Percentiles rank a stretch among this genome's conserved stretches.
Conservation (phyloP, 495 filamentous ascomycete species). For the Penicillium goetzii region DNA sequence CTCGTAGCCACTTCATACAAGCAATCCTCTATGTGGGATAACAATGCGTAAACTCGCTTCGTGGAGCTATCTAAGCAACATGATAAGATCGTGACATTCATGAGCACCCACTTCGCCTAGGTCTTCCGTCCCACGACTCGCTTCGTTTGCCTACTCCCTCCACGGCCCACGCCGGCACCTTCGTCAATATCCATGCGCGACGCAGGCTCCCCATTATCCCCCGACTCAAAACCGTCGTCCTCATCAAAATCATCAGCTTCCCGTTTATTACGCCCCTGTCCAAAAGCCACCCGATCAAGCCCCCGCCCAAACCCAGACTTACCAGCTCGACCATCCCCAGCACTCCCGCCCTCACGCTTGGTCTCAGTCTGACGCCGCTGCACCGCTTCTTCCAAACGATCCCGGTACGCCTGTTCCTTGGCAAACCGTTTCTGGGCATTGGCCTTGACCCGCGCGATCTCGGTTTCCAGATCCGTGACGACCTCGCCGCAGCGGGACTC, state of each 20-base stretch:
- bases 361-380: constrained; percentile 21
- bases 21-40: not conserved
- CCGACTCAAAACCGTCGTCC: constrained; percentile 49
- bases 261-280: constrained; percentile 44
- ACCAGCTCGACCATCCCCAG: constrained; percentile 16
- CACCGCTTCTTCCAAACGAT: constrained; percentile 52
- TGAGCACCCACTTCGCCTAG: constrained; percentile 18
- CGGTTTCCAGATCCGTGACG: constrained; percentile 73
- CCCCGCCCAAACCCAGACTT: constrained; percentile 40
- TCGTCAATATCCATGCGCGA: constrained; percentile 56
- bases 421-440: constrained; percentile 58
- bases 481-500: constrained; percentile 71
- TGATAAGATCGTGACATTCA: constrained; percentile 8
- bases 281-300: constrained; percentile 23
- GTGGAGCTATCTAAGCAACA: not conserved
- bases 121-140: constrained; percentile 47
- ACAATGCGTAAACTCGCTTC: not conserved
- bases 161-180: constrained; percentile 33
- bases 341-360: not conserved
- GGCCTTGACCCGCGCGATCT: constrained; percentile 62
- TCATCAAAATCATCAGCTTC: constrained; percentile 50
- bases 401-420: constrained; percentile 50
- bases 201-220: constrained; percentile 53
- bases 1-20: constrained; percentile 9
- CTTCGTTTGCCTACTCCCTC: constrained; percentile 43